Percentiles rank a stretch among this genome's conserved stretches.
These are phyloP conservation scores for Phanerochaete sordida DNA, from an alignment of 768 basidiomycete species.

Conservation along the genomic window DNA sequence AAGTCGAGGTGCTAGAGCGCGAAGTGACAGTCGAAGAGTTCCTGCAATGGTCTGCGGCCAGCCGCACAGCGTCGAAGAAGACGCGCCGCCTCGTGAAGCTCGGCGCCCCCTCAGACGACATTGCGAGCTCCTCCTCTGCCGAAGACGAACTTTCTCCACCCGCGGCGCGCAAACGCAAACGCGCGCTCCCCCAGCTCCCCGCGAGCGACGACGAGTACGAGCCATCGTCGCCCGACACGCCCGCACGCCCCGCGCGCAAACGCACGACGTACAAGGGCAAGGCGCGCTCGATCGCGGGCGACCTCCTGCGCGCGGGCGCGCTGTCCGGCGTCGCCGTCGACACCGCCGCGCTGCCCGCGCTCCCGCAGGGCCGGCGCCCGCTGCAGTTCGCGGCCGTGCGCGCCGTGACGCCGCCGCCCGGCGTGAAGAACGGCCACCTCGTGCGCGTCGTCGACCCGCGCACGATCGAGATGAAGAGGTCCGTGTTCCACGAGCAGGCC, in stretches of 20 bases:
- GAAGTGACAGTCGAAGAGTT: constrained; percentile 13
- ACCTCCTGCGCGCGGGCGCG: constrained; percentile 34
- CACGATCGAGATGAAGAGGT: constrained; percentile 12
- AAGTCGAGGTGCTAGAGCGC: not conserved
- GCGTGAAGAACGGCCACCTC: constrained; percentile 8
- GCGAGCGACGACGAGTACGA: constrained; percentile 7
- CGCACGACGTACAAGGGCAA: not conserved
- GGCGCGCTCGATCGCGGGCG: constrained; percentile 25
- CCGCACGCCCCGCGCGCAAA: not conserved
- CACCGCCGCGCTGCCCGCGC: constrained; percentile 17
- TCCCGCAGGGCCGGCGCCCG: constrained; percentile 22
- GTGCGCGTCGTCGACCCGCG: constrained; percentile 34
- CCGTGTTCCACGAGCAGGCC: not conserved
- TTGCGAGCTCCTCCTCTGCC: not conserved
- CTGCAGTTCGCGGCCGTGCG: constrained; percentile 24
- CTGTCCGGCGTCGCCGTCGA: constrained; percentile 32
- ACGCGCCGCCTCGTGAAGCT: not conserved
- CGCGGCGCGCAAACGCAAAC: not conserved
- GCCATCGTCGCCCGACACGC: not conserved
- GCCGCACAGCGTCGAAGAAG: not conserved
- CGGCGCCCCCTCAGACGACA: not conserved
- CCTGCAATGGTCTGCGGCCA: constrained; percentile 8
- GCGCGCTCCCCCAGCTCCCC: not conserved
- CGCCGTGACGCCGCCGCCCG: constrained; percentile 5
- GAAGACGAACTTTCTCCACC: not conserved